Base-by-base conservation (phyloP, 257 asterid species). In the Eustoma russellianum region DNA sequence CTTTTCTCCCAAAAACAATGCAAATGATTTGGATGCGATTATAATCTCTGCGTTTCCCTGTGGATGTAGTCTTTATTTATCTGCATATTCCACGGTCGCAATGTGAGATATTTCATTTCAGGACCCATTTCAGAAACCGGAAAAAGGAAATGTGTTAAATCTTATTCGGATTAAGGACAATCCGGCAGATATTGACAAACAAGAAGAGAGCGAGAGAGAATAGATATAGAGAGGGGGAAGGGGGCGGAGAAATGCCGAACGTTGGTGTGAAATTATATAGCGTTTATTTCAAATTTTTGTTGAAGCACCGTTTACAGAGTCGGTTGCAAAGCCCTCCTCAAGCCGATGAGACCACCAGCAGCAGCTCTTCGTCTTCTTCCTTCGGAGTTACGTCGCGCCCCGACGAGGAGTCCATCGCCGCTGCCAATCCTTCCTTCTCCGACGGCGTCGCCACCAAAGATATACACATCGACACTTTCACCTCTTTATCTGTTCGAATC, bases 391-490 rank as follows among this genome's bases (percentile, higher is more conserved):
- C 98, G 33, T 91, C 98, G 0, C 85, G 98, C 24, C 95, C 95
- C 14, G 74, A 76, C 14, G 95, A 91, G 67, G 95, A 84, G 56
- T 67, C 89, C 15, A 48, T 75, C 11, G 85, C 79, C 5, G 79
- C 96, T 13, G 70, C 92, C 2, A 91, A 80, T 57, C 98, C 96
- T 50, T 62, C 82, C 6, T 91, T 91, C 74, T 63, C 90, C 64
- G 96, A 91, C 53, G 96, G 95, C 34, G 98, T 91, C 40, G 96
- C 96, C 53, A 84, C 98, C 18, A 91, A 91, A 55, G 96, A 91
- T 41, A 71, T 87, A n/a, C 96, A 91, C 56, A 81, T 91, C 40
- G 98, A 87, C 71, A 94, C 94, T 9, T 41, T 79, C 33, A 87
- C 94, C 5, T 80, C 88, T 50, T 80, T 87, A 35, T 79, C 95